Base-by-base conservation (phyloP, 345 rosid genomes). In the Populus nigra region DNA sequence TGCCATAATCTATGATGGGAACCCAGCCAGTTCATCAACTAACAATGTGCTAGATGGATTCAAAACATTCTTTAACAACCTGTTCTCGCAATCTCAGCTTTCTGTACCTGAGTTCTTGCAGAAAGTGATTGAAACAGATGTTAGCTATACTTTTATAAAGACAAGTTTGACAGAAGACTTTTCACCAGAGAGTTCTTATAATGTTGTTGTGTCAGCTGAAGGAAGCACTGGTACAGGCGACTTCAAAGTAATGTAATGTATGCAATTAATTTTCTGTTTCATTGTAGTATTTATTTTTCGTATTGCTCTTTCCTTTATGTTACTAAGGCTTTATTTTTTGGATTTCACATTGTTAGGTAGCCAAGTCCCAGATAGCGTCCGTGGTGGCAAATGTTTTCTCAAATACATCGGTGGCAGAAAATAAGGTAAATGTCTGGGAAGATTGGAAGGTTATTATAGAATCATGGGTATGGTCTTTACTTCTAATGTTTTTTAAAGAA, bases 191-290 rank as follows among this genome's bases (percentile, higher is more conserved):
- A 89, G 89, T 74, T 84, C 92, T n/a, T 96, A 96, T 67, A 88
- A 89, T 76, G 86, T 96, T 13, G 93, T 93, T 41, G 93, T 96
- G 76, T 88, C 92, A 15, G 84, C 90, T 8, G 99, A 96, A 88
- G 88, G 93, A 76, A 89, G 86, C 77, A 55, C 70, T 72, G 83
- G 73, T 77, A 71, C 78, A 69, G 82, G 81, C 88, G 90, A 90
- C 94, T 92, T 88, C 99, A 96, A 96, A 96, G 99, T 96, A 96
- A 93, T 92, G 98, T 92, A 94, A 94, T 93, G 99, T 92, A 93
- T 90, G 92, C 94, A 50, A 79, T 86, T 83, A 68, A 59, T n/a
- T 78, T 78, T 86, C 86, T 78, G 81, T 79, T 81, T 79, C 69
- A 20, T 74, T 74, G 8, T 20, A 35, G 8, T 53, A 17, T 0